Percentiles rank a stretch among this genome's conserved stretches.
Evolutionary conservation across 176 grass and related monocot species (phyloP).

Genomic region (Ampelocalamus luodianensis): DNA sequence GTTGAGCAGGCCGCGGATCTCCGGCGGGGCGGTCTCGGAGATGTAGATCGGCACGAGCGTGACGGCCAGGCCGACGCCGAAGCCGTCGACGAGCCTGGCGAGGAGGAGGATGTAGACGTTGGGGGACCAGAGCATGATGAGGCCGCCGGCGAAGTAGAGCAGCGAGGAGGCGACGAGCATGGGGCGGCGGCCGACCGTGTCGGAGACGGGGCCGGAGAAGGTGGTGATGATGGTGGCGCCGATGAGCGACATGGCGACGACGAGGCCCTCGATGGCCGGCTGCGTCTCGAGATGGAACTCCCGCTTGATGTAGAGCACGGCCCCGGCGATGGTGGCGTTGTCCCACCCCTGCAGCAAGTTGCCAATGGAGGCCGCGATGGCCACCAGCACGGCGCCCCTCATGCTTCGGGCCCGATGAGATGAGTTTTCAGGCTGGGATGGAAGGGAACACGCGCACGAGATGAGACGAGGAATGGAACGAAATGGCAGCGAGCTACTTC

Average conservation of each 20-base stretch:
- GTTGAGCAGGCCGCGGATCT: conserved; percentile 79
- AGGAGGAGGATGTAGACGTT: conserved; percentile 69
- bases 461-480: no score
- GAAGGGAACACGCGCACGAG: no score
- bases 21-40: conserved; percentile 83
- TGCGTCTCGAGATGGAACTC: conserved; percentile 73
- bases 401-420: no score
- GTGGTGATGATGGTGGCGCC: conserved; percentile 91
- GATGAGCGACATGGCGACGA: conserved; percentile 81
- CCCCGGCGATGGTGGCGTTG: conserved; percentile 84
- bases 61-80: conserved; percentile 70
- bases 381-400: conserved; percentile 71
- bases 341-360: conserved; percentile 95
- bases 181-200: conserved; percentile 66
- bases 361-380: conserved; percentile 70
- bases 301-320: conserved; percentile 81
- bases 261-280: conserved; percentile 73
- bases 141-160: conserved; percentile 61
- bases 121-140: conserved; percentile 83
- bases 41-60: conserved; percentile 93
- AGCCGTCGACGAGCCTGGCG: conserved; percentile 77
- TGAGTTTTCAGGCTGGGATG: no score
- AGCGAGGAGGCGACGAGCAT: conserved; percentile 78
- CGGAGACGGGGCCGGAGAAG: conserved; percentile 85
- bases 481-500: no score